Base-by-base conservation (phyloP, 108 stramenopile species). In the Pelagomonas calceolata region DNA sequence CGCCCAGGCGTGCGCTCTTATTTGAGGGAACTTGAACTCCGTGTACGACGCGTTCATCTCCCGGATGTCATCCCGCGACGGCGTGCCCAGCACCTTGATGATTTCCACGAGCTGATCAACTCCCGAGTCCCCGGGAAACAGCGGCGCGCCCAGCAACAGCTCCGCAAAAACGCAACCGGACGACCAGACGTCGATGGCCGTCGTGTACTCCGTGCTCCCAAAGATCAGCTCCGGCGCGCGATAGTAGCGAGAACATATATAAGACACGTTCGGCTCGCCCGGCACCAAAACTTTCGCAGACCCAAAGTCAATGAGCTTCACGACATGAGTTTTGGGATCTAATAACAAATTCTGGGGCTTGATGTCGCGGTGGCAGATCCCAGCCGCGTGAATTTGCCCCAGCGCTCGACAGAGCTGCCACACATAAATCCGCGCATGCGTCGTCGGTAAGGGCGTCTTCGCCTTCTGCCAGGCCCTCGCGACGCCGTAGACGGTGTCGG, bases 101-200 rank as follows among this genome's bases (percentile, higher is more conserved):
- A 99, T 96, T 80, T 97, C 98, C 4, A 98, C 96, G n/a, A 99
- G 83, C 81, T 98, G 96, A 72, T 97, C 98, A 14, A 98, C 96
- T 17, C 96, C 96, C 15, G 89, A 92, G 76, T 94, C 94, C 31
- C 98, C 98, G 0, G 95, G 96, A 75, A 99, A 99, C 60, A 99
- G 85, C 15, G 98, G 96, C 72, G 93, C 91, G 10, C 95, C 96
- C 34, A 99, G 83, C 36, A 98, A 81, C 32, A 99, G 82, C 81
- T 99, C 98, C 29, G 95, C 96, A 32, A 94, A 94, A 51, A 99
- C 98, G 73, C 98, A 99, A 5, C 98, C 91, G 70, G 74, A 32
- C 34, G 81, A 82, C 90, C 90, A 94, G 75, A 89, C 84, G 81
- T 91, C 94, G 78, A 99, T 98, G 32, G 95, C 92, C 30, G 94